Evolutionary conservation across 75 land plant genomes (phyloP).

Genomic region (Pseudotsuga menziesii): DNA sequence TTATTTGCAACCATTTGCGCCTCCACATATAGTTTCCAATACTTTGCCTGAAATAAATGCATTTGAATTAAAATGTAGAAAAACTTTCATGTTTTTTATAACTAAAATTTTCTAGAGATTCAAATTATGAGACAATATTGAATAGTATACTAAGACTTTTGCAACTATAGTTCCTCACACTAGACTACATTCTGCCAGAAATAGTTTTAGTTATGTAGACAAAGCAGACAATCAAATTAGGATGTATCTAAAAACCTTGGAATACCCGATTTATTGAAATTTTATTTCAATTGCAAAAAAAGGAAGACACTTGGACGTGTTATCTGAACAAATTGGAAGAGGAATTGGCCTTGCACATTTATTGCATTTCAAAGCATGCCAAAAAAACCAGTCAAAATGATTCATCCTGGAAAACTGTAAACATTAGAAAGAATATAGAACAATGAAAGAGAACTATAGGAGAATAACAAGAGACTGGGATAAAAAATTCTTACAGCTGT

Average conservation of each 20-base stretch:
- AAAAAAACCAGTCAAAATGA: constrained; percentile 8
- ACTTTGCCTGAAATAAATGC: constrained; percentile 67
- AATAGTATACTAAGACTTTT: not conserved
- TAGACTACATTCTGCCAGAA: no score
- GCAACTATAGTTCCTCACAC: not conserved
- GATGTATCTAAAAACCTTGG: no score
- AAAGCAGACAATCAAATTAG: no score
- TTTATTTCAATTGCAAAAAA: no score
- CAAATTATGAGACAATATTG: not conserved
- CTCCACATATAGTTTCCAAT: constrained; percentile 94
- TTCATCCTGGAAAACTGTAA: not conserved
- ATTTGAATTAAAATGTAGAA: not conserved
- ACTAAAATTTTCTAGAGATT: not conserved
- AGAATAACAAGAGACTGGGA: not conserved
- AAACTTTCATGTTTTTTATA: not conserved
- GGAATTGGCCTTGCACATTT: not conserved
- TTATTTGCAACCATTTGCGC: constrained; percentile 87
- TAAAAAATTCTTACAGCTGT: constrained; percentile 56
- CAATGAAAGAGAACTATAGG: not conserved
- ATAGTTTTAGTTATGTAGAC: no score
- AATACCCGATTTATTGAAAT: no score
- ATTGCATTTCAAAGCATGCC: not conserved
- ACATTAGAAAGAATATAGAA: not conserved
- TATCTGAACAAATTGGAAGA: not conserved
- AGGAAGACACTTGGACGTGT: not conserved